A percentile compares a stretch with the other conserved stretches of the same genome.
These are phyloP conservation scores for Yamadazyma kitorensis DNA, from an alignment of 805 yeast species.

Conservation along the genomic window DNA sequence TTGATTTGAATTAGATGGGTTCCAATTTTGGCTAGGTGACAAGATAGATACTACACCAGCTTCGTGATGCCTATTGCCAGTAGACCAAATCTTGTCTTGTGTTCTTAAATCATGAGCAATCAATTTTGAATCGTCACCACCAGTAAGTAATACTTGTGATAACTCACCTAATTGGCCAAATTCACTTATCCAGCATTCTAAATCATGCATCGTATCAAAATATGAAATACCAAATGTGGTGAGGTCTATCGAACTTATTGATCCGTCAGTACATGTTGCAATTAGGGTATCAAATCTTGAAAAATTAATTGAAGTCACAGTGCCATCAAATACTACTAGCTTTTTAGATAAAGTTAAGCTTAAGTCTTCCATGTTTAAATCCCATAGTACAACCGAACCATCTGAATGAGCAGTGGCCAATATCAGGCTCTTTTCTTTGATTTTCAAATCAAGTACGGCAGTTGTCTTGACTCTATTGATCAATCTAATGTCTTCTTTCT, in stretches of 20 bases:
- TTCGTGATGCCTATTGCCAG: conserved; percentile 58
- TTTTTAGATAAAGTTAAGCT: not conserved
- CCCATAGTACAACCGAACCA: conserved; percentile 72
- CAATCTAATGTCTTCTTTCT: conserved; percentile 11
- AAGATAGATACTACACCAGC: conserved; percentile 91
- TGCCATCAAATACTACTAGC: conserved; percentile 11
- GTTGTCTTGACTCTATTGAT: conserved; percentile 30
- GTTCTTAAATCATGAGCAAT: conserved; percentile 67
- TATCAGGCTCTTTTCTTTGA: conserved; percentile 50
- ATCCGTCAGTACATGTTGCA: conserved; percentile 71
- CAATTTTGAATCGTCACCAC: conserved; percentile 84
- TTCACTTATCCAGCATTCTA: conserved; percentile 89
- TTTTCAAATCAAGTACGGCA: conserved; percentile 77
- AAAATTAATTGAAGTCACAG: conserved; percentile 55
- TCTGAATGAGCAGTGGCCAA: conserved; percentile 75
- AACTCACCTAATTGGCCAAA: conserved; percentile 58
- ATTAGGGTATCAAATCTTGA: conserved; percentile 4
- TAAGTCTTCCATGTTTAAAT: conserved; percentile 9
- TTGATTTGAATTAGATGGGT: conserved; percentile 37
- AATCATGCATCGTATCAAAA: conserved; percentile 49
- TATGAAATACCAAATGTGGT: conserved; percentile 12
- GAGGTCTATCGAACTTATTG: conserved; percentile 43
- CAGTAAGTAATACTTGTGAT: conserved; percentile 64
- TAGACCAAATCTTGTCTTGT: conserved; percentile 38
- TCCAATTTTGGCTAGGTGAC: conserved; percentile 43